These are phyloP conservation scores for Scheffersomyces ergatensis DNA, from an alignment of 805 yeast genomes.

Conservation along the genomic window DNA sequence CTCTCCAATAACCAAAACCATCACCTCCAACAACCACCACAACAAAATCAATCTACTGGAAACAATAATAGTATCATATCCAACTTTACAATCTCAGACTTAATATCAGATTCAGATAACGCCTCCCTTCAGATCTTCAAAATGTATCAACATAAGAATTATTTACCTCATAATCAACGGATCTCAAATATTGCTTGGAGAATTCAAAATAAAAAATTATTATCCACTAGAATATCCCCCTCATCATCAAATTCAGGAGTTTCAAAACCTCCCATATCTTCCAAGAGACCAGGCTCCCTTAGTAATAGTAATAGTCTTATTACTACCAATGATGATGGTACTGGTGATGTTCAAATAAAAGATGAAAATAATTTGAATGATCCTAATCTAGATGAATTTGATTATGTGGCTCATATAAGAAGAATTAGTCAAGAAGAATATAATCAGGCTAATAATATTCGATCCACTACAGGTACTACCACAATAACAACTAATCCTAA, in stretches of 20 bases:
- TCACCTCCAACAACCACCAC: neutral
- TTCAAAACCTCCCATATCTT: neutral
- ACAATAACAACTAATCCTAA: conserved; percentile 3
- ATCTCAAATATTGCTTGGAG: conserved; percentile 46
- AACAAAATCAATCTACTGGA: conserved; percentile 2
- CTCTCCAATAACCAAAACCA: neutral
- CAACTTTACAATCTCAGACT: conserved; percentile 2
- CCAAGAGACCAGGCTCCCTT: neutral
- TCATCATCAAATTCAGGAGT: too few species aligned
- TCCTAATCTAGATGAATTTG: conserved; percentile 38
- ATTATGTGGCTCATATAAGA: conserved; percentile 45
- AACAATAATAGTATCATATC: neutral
- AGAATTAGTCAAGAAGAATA: conserved; percentile 39
- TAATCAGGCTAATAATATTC: conserved; percentile 3
- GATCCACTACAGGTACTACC: conserved; percentile 1
- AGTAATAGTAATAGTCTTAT: neutral
- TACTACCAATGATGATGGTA: neutral
- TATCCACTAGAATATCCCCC: neutral
- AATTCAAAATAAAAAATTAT: conserved; percentile 35
- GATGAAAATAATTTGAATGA: conserved; percentile 12
- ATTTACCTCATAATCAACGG: conserved; percentile 41
- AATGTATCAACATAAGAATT: conserved; percentile 41
- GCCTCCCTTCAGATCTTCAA: conserved; percentile 34
- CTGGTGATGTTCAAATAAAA: too few species aligned
- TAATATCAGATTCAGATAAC: conserved; percentile 28